A percentile compares a stretch with the other conserved stretches of the same genome.
These are phyloP conservation scores for Prunus mume DNA, from an alignment of 306 rosid species.

Conservation along the genomic window DNA sequence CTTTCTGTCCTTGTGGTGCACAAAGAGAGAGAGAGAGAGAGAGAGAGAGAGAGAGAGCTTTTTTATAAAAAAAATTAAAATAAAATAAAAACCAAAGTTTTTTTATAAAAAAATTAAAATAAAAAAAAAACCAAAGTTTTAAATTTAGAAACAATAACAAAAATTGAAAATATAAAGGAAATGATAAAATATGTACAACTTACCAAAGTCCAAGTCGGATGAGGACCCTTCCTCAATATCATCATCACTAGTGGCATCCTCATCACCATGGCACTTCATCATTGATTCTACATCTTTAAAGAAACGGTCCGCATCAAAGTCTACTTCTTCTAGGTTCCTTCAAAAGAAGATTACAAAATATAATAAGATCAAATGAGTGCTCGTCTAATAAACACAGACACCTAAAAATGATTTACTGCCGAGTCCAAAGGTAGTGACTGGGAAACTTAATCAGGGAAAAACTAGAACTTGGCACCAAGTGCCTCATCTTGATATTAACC, in stretches of 20 bases:
- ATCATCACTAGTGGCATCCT: constrained; percentile 40
- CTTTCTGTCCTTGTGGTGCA: background rate
- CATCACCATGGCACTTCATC: constrained; percentile 49
- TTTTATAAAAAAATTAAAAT: too few relatives aligned
- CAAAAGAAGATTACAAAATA: constrained; percentile 31
- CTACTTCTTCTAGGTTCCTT: constrained; percentile 74
- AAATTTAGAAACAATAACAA: too few relatives aligned
- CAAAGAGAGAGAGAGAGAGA: background rate
- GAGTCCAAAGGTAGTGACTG: background rate
- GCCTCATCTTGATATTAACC: background rate
- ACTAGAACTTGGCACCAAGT: background rate
- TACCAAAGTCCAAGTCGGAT: constrained; percentile 83
- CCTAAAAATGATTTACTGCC: background rate
- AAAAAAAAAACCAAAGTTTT: too few relatives aligned
- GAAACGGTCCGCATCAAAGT: constrained; percentile 72
- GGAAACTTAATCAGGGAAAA: background rate
- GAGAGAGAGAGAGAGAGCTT: too few relatives aligned
- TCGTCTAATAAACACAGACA: constrained; percentile 5
- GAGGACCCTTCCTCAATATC: constrained; percentile 64
- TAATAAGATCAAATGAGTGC: constrained; percentile 9
- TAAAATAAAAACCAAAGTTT: too few relatives aligned
- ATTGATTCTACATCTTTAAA: constrained; percentile 71
- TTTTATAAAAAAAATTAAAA: background rate
- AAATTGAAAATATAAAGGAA: background rate
- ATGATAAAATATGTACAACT: constrained; percentile 15